Base-by-base conservation (phyloP, 2,329 filamentous ascomycete genomes). In the Epichloe uncinata region DNA sequence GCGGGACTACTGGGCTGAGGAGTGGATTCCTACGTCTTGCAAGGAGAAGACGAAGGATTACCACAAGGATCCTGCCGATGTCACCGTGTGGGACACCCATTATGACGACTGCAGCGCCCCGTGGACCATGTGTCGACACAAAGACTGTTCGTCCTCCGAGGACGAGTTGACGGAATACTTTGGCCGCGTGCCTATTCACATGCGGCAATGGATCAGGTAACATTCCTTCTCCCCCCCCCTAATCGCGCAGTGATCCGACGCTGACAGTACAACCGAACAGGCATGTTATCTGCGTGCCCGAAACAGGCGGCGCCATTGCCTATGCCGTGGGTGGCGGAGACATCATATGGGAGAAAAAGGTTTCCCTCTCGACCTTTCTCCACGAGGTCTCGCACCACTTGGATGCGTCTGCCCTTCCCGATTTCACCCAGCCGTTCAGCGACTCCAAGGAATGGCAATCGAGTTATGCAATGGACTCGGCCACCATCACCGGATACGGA, bases 111-210 rank as follows among this genome's bases (percentile, higher is more conserved):
- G 63, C 52, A 34, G 20, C 16, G 47, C 55, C 42, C 50, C 55
- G 22, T 66, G 62, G 62, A 56, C 59, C 46, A 58, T 66, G 42
- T 66, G 63, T 48, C 55, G 63, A 1, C 61, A 63, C 51, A 58
- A 55, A 42, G 50, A 59, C 34, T 53, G 60, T 9, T 48, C 52
- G 1, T 50, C 57, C n/a, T 54, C 48, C 52, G 45, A 59, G 47
- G 42, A 45, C 3, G 53, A 57, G 22, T 60, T 65, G 55, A 54
- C 59, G 12, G 56, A 58, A 40, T 49, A 60, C 26, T 63, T 63
- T 35, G 62, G 61, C 11, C 57, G 59, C 26, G 33, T 64, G 12
- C 63, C 63, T 11, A 49, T 64, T 12, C 57, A 56, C 45, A 63
- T 61, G 53, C 56, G 63, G 7, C 50, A 56, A 34, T 59, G 55